Evolutionary conservation across 2,329 filamentous ascomycete species (phyloP).

Genomic region (Leptographium flavum): DNA sequence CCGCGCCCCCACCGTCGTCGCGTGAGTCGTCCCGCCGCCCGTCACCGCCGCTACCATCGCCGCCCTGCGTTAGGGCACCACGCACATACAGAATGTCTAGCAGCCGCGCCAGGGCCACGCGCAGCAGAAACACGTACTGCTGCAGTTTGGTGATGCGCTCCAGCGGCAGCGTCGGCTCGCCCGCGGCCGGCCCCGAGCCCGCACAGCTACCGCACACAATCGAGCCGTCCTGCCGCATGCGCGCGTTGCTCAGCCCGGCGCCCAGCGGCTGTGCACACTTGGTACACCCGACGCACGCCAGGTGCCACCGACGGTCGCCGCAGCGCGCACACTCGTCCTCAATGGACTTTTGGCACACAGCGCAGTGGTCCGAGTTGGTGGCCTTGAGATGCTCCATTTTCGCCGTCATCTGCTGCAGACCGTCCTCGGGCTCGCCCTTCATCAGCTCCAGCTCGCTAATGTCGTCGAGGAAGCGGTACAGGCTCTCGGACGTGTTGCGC

Average conservation of each 20-base stretch:
- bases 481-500: conserved; percentile 54
- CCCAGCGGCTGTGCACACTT: conserved; percentile 52
- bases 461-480: conserved; percentile 73
- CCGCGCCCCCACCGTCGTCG: too few relatives aligned
- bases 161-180: conserved; percentile 35
- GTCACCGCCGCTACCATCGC: neutral
- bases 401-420: conserved; percentile 43
- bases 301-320: conserved; percentile 69
- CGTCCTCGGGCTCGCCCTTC: conserved; percentile 46
- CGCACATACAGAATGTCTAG: conserved; percentile 75
- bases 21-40: neutral
- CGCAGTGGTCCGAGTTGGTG: conserved; percentile 73
- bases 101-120: conserved; percentile 79
- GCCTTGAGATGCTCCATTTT: conserved; percentile 55
- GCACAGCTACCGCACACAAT: conserved; percentile 60
- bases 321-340: conserved; percentile 81
- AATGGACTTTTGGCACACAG: conserved; percentile 68
- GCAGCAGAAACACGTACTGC: conserved; percentile 86
- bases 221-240: conserved; percentile 53
- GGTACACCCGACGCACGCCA: conserved; percentile 66
- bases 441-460: conserved; percentile 70
- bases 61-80: conserved; percentile 58
- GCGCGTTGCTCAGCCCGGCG: conserved; percentile 51
- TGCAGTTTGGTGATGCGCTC: conserved; percentile 71
- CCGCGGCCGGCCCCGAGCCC: conserved; percentile 40